Conservation (phyloP, 306 rosid genomes). For the Oxytropis ochrocephala region DNA sequence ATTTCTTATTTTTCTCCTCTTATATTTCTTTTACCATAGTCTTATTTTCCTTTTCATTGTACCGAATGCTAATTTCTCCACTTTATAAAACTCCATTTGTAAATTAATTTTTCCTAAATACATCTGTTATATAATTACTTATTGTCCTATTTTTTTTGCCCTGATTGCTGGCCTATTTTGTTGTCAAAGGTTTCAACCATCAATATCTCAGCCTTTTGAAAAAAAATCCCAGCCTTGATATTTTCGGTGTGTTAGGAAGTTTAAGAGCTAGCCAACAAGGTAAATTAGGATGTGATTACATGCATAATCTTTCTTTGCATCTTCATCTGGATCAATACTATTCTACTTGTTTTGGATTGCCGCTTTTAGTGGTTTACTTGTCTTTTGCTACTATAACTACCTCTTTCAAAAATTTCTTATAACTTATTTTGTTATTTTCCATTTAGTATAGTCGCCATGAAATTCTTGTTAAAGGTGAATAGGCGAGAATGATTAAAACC, state of each 20-base stretch:
- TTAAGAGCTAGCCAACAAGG: not conserved
- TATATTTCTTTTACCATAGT: not conserved
- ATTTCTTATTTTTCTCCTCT: not conserved
- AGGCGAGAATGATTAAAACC: not conserved
- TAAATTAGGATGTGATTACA: not conserved
- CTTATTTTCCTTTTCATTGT: constrained; percentile 5
- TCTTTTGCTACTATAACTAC: constrained; percentile 15
- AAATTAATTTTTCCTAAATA: not conserved
- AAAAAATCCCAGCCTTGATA: not conserved
- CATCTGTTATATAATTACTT: not conserved
- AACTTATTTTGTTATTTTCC: not conserved
- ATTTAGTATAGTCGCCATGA: not conserved
- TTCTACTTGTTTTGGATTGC: not conserved
- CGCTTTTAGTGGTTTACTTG: not conserved
- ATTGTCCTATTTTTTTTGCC: not conserved
- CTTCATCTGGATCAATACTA: not conserved
- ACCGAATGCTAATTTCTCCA: not conserved
- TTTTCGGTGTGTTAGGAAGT: constrained; percentile 1
- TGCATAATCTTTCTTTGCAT: not conserved
- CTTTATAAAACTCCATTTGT: not conserved
- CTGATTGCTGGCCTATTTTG: not conserved
- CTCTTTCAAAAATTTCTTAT: not conserved
- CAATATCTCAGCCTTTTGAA: not conserved
- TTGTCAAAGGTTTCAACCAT: not conserved
- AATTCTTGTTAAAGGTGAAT: not conserved